These are phyloP conservation scores for Eucalyptus regnans DNA, from an alignment of 345 rosid species.

Conservation along the genomic window DNA sequence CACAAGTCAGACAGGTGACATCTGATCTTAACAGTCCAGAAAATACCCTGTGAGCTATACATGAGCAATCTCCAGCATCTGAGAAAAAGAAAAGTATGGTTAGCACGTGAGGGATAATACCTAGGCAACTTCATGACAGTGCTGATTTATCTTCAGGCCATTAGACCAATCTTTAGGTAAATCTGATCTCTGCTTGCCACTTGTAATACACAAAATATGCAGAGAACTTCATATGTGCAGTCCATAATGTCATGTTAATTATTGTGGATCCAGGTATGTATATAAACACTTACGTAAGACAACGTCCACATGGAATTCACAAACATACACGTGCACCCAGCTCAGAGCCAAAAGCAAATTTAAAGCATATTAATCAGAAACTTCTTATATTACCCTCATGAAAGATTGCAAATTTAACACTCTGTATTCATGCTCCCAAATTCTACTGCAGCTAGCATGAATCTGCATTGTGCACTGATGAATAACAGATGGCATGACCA, in stretches of 20 bases:
- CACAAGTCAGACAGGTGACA: conserved; percentile 78
- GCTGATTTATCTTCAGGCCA: neutral
- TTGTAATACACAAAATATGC: neutral
- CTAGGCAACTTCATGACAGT: neutral
- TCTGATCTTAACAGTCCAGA: conserved; percentile 90
- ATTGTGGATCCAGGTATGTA: neutral
- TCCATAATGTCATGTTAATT: neutral
- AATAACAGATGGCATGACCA: neutral
- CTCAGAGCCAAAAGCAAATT: neutral
- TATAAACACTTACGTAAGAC: neutral
- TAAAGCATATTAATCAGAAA: neutral
- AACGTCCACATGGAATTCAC: neutral
- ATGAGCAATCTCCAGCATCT: conserved; percentile 75
- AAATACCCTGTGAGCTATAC: conserved; percentile 82
- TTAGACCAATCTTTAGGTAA: neutral
- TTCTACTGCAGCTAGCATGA: neutral
- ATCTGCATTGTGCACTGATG: neutral
- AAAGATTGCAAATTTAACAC: neutral
- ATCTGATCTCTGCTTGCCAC: neutral
- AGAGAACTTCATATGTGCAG: neutral
- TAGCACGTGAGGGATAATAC: neutral
- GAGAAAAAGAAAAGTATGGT: neutral
- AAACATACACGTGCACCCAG: neutral
- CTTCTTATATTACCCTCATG: neutral
- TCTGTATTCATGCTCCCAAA: neutral